Evolutionary conservation across 805 yeast species (phyloP).

Genomic region (Ogataea glucozyma): DNA sequence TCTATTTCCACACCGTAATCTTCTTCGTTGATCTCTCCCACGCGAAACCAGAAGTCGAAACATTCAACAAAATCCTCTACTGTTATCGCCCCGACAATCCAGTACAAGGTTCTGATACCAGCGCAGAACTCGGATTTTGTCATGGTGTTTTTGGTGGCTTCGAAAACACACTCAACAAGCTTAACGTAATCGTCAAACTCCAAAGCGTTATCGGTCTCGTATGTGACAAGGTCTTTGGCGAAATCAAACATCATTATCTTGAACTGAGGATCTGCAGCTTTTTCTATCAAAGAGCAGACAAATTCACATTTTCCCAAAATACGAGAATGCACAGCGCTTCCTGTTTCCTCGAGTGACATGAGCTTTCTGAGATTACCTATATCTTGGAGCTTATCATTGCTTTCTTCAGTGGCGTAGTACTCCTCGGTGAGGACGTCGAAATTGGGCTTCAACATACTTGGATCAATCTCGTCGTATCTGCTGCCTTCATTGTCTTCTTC

Average conservation of each 20-base stretch:
- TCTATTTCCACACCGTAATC: slow-evolving; percentile 20
- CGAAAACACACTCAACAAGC: slow-evolving; percentile 16
- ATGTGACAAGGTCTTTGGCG: slow-evolving; percentile 21
- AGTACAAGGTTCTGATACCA: slow-evolving; percentile 15
- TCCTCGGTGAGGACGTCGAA: slow-evolving; percentile 13
- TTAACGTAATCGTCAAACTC: slow-evolving; percentile 11
- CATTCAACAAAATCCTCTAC: slow-evolving; percentile 21
- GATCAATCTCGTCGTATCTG: slow-evolving; percentile 10
- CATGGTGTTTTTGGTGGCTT: slow-evolving; percentile 11
- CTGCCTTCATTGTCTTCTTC: slow-evolving; percentile 10
- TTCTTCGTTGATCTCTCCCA: not conserved
- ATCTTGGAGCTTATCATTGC: slow-evolving; percentile 10
- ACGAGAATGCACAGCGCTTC: slow-evolving; percentile 8
- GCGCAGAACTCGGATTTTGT: slow-evolving; percentile 14
- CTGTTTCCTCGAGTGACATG: slow-evolving; percentile 19
- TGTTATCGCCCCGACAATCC: slow-evolving; percentile 19
- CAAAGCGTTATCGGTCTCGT: slow-evolving; percentile 20
- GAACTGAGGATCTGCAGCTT: slow-evolving; percentile 14
- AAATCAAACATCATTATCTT: slow-evolving; percentile 17
- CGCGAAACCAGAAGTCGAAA: slow-evolving; percentile 18
- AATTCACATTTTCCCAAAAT: slow-evolving; percentile 12
- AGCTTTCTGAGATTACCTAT: slow-evolving; percentile 13
- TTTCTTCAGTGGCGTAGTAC: slow-evolving; percentile 6
- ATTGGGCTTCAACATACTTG: slow-evolving; percentile 10
- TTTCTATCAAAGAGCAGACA: slow-evolving; percentile 17